Conservation (phyloP, 108 stramenopile genomes). For the Skeletonema marinoi region DNA sequence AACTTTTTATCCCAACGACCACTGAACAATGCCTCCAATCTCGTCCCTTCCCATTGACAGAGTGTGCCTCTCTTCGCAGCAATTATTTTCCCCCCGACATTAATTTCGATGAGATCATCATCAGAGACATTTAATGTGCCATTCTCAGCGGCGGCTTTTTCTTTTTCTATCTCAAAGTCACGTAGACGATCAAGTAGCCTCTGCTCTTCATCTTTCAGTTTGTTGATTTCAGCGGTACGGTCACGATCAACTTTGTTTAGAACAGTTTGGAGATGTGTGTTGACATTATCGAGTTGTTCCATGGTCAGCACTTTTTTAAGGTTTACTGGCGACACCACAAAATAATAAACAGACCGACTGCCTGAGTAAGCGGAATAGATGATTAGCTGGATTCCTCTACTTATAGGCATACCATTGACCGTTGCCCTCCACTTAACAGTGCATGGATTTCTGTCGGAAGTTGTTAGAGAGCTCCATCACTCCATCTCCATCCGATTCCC, state of each 20-base stretch:
- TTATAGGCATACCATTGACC: no score
- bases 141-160: not conserved
- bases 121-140: not conserved
- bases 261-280: not conserved
- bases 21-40: slow-evolving; percentile 28
- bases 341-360: no score
- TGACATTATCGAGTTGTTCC: no score
- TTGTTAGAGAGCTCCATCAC: no score
- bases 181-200: not conserved
- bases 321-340: no score
- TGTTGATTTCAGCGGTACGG: not conserved
- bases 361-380: no score
- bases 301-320: no score
- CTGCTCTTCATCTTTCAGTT: slow-evolving; percentile 11
- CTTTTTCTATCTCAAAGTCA: not conserved
- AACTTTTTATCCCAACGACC: slow-evolving; percentile 32
- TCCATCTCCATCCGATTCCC: no score
- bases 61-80: slow-evolving; percentile 6
- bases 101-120: slow-evolving; percentile 20
- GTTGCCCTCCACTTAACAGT: no score
- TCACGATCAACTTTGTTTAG: not conserved
- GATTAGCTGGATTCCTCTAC: no score
- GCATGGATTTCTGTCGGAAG: no score
- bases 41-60: slow-evolving; percentile 15
- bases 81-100: slow-evolving; percentile 11